Evolutionary conservation across 257 asterid species (phyloP), one percentile per base, ranked within the genome.

Genomic region (Henckelia pumila): DNA sequence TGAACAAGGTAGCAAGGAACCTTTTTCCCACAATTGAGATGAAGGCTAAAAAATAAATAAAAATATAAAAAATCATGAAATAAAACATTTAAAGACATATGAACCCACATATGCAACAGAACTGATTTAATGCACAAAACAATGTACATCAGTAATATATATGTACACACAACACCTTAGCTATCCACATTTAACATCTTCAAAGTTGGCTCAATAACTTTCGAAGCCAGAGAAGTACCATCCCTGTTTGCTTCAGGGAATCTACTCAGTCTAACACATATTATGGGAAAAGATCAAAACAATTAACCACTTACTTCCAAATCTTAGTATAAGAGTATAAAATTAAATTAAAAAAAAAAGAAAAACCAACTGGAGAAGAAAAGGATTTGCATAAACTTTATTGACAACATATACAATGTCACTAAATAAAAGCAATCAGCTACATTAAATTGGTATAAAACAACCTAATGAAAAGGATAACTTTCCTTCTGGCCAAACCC

Each of bases 181-280:
- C 65, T 74, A 57, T 87, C 96, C 75, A 85, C 89, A 13, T 75
- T 74, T 50, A 94, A 80, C 64, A 86, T 75, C 85, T 85, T 87
- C 75, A 86, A 22, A 56, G 80, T 62, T 70, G 88, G 85, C 76
- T 79, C 91, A 74, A 85, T 67, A 76, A 88, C 82, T 79, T 78
- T 90, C 66, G 91, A 64, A 65, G 95, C 80, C 61, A 78, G 85
- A 1, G 91, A 81, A 56, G 79, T 79, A 59, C 83, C 99, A 74
- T 90, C 99, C 76, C 87, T 94, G 84, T 84, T 94, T 28, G 83
- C 84, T 80, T 67, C 87, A 49, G 89, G 81, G 75, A 81, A 88
- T 64, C 82, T 84, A 71, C 86, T 79, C 85, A 94, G 71, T 93
- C 99, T 94, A 73, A 71, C 68, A 59, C 68, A 78, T 3, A 13